Evolutionary conservation across 305 asterid genomes (phyloP).

Genomic region (Euphrasia arctica): DNA sequence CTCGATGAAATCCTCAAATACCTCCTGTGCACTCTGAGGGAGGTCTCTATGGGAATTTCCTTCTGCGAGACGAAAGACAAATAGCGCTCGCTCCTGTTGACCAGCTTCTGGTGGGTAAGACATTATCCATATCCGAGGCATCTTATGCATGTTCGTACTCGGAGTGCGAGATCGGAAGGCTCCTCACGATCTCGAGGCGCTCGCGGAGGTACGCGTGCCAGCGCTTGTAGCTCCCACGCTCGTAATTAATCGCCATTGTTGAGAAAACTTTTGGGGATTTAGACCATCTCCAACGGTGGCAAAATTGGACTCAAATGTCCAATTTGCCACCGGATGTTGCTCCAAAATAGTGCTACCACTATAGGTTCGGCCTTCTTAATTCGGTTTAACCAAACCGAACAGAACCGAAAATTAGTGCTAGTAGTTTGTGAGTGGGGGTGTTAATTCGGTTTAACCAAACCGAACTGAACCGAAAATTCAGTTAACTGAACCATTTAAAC

Average conservation of each 20-base stretch:
- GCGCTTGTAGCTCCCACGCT: constrained; percentile 89
- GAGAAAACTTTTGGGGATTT: no score
- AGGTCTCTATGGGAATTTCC: constrained; percentile 88
- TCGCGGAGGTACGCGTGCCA: constrained; percentile 94
- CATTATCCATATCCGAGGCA: constrained; percentile 98
- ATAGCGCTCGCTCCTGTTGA: constrained; percentile 65
- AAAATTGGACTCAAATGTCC: no score
- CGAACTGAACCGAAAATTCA: no score
- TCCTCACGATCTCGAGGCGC: constrained; percentile 72
- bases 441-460: no score
- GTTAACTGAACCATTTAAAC: no score
- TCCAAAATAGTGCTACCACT: no score
- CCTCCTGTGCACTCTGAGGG: constrained; percentile 85
- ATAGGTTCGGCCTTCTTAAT: no score
- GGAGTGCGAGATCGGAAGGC: constrained; percentile 55
- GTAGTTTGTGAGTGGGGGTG: no score
- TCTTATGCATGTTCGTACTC: constrained; percentile 83
- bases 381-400: no score
- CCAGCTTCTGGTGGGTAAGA: constrained; percentile 72
- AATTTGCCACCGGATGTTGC: no score
- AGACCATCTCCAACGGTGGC: no score
- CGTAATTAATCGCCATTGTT: constrained; percentile 44
- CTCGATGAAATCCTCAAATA: constrained; percentile 93
- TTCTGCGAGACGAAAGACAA: constrained; percentile 70
- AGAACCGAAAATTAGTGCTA: no score